Percentiles rank a stretch among this genome's conserved stretches.
Evolutionary conservation across 2,329 filamentous ascomycete species (phyloP).

Genomic region (Colletotrichum eremochloae): DNA sequence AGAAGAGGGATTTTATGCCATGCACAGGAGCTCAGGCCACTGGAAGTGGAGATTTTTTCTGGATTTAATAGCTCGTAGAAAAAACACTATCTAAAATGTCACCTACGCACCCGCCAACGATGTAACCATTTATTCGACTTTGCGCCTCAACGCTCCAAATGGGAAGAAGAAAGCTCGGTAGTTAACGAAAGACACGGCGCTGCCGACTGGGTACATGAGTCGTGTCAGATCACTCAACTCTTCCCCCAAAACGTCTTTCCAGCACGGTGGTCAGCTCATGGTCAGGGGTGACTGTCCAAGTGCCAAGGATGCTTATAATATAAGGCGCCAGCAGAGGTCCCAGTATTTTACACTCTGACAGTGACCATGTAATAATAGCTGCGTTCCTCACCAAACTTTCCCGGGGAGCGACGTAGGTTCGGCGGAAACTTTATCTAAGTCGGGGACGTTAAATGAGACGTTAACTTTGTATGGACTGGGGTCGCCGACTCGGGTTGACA

Average conservation of each 20-base stretch:
- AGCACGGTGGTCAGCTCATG: neutral
- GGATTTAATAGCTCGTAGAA: too few relatives aligned
- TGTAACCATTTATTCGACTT: neutral
- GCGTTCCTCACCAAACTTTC: conserved; percentile 4
- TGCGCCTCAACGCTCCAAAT: neutral
- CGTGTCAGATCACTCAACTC: conserved; percentile 38
- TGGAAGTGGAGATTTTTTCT: too few relatives aligned
- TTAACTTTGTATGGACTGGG: conserved; percentile 28
- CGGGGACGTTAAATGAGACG: conserved; percentile 18
- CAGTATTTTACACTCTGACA: too few relatives aligned
- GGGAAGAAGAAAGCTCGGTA: neutral
- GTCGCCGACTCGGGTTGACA: conserved; percentile 36
- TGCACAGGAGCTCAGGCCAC: neutral
- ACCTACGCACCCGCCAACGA: too few relatives aligned
- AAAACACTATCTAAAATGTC: too few relatives aligned
- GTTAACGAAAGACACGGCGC: conserved; percentile 33
- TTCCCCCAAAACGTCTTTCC: conserved; percentile 9
- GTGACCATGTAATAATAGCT: conserved; percentile 1
- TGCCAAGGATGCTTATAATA: too few relatives aligned
- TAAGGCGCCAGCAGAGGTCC: too few relatives aligned
- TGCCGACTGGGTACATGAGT: conserved; percentile 32
- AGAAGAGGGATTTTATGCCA: too few relatives aligned
- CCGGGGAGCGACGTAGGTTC: conserved; percentile 19
- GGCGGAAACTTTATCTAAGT: conserved; percentile 6
- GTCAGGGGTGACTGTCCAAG: neutral